phyloP scores from a whole-genome alignment of 352 stramenopile species.

The Phytophthora rubi region DNA sequence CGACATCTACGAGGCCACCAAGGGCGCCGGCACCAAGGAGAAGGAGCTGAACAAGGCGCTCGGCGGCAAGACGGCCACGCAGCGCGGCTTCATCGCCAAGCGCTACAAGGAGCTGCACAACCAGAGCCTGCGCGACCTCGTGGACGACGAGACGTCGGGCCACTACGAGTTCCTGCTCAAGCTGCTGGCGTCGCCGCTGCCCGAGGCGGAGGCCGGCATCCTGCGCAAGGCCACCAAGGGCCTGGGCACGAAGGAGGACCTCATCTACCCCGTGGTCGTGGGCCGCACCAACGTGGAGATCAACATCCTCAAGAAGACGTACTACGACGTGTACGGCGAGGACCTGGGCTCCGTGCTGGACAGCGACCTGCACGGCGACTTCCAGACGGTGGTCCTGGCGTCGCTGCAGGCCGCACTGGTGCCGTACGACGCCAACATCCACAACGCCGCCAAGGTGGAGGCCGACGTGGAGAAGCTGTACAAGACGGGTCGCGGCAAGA shows the following conservation, averaged over 20 bases:
- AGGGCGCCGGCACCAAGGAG: conserved; percentile 75
- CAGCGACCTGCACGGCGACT: conserved; percentile 74
- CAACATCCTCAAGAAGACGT: conserved; percentile 87
- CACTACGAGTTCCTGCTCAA: conserved; percentile 74
- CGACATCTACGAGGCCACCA: conserved; percentile 71
- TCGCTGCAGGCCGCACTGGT: conserved; percentile 63
- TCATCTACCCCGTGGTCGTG: conserved; percentile 70
- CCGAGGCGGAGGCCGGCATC: conserved; percentile 70
- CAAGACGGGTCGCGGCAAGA: conserved; percentile 70
- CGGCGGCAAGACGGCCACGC: conserved; percentile 62
- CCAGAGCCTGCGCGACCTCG: conserved; percentile 57
- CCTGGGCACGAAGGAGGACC: conserved; percentile 63
- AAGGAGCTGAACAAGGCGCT: conserved; percentile 62
- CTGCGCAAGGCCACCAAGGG: conserved; percentile 73
- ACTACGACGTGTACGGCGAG: conserved; percentile 66
- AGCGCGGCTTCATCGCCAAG: conserved; percentile 69
- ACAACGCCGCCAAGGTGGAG: conserved; percentile 70
- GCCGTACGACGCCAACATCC: conserved; percentile 63
- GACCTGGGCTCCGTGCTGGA: conserved; percentile 68
- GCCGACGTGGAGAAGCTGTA: conserved; percentile 70
- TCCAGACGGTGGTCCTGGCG: conserved; percentile 75
- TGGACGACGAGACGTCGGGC: conserved; percentile 68
- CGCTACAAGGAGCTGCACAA: conserved; percentile 80
- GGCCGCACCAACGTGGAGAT: conserved; percentile 77
- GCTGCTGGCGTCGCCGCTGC: conserved; percentile 59